A percentile compares a stretch with the other conserved stretches of the same genome.
Conservation (phyloP, 2,329 filamentous ascomycete species). For the Magnaporthales sp. region DNA sequence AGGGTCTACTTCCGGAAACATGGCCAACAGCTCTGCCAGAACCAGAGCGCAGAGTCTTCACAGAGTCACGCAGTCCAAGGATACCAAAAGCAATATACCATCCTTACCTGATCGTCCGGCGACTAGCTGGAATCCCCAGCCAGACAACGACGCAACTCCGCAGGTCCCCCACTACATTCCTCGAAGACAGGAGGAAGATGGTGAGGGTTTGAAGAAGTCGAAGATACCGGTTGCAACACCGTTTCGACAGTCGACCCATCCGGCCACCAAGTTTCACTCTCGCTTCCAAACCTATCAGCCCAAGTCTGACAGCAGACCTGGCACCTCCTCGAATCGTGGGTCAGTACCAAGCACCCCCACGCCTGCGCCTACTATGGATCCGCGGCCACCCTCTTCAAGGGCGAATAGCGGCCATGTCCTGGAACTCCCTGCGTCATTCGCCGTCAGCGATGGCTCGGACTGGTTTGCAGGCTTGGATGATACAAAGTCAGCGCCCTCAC, state of each 20-base stretch:
- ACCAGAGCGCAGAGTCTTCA: not conserved
- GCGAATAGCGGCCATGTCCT: conserved; percentile 8
- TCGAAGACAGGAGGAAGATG: not conserved
- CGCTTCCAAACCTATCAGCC: conserved; percentile 4
- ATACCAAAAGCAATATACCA: not conserved
- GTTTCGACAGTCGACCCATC: not conserved
- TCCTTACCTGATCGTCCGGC: not conserved
- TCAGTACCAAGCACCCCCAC: conserved; percentile 8
- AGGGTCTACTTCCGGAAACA: not conserved
- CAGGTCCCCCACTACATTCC: not conserved
- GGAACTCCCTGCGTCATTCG: conserved; percentile 12
- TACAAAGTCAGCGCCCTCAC: conserved; percentile 12
- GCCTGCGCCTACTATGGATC: conserved; percentile 6
- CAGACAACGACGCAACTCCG: not conserved
- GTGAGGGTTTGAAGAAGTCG: not conserved
- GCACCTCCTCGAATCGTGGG: conserved; percentile 10
- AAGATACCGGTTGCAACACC: not conserved
- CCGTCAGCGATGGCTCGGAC: conserved; percentile 9
- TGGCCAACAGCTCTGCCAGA: not conserved
- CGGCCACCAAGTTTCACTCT: conserved; percentile 6
- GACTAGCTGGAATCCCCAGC: not conserved
- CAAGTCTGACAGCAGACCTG: conserved; percentile 10
- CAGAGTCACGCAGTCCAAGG: not conserved
- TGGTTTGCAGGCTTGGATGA: conserved; percentile 6
- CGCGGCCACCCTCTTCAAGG: not conserved